Percentiles rank a stretch among this genome's conserved stretches.
Conservation (phyloP, 2,329 filamentous ascomycete genomes). For the Trichoderma breve region DNA sequence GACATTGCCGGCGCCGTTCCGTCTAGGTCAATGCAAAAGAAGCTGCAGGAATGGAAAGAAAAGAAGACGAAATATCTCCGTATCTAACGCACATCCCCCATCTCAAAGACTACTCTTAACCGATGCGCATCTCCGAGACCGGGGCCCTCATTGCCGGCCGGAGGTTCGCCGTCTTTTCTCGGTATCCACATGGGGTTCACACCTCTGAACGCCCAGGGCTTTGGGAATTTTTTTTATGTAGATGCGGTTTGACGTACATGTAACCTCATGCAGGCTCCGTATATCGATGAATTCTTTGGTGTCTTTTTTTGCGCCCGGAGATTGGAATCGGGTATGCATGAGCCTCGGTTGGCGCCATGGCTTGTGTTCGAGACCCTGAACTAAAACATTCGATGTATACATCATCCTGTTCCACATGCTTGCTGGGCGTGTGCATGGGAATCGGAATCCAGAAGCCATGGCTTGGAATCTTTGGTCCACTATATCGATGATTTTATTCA, state of each 20-base stretch:
- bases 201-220: neutral
- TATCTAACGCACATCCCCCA: neutral
- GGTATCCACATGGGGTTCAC: neutral
- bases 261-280: neutral
- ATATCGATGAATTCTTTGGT: neutral
- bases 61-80: neutral
- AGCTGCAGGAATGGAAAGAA: neutral
- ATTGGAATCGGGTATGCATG: neutral
- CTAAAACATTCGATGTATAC: neutral
- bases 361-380: neutral
- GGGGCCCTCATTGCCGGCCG: neutral
- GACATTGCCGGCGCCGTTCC: neutral
- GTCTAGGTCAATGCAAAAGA: neutral
- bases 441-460: neutral
- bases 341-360: neutral
- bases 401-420: neutral
- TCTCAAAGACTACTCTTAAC: neutral
- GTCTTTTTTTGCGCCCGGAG: neutral
- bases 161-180: neutral
- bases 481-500: neutral
- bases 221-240: neutral
- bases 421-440: neutral
- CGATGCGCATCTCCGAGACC: slow-evolving; percentile 2
- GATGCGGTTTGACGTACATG: neutral
- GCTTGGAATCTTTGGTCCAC: neutral